These are phyloP conservation scores for Lodderomyces jiufengensis DNA, from an alignment of 1,139 yeast genomes.

Conservation along the genomic window DNA sequence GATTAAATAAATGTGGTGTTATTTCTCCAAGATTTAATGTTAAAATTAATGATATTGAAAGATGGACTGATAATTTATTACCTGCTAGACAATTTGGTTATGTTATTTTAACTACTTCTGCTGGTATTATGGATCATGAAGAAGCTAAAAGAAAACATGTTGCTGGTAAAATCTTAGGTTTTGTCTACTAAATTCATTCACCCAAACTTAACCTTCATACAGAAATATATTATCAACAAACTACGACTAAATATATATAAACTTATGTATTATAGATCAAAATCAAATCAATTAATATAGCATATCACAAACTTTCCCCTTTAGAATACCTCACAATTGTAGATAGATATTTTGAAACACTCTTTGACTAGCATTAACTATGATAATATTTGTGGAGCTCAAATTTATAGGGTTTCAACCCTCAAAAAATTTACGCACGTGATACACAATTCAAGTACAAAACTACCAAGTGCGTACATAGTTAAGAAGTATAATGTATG, in stretches of 20 bases:
- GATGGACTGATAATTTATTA: constrained; percentile 95
- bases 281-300: not conserved
- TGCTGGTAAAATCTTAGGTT: constrained; percentile 96
- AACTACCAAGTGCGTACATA: too few species aligned
- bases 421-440: not conserved
- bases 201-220: too few species aligned
- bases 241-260: not conserved
- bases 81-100: constrained; percentile 99
- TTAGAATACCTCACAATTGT: too few species aligned
- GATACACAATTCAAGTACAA: too few species aligned
- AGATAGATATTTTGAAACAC: too few species aligned
- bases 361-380: too few species aligned
- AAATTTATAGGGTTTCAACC: constrained; percentile 2
- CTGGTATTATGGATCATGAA: constrained; percentile 99
- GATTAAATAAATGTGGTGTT: constrained; percentile 98
- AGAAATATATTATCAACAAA: too few species aligned
- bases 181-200: constrained; percentile 63
- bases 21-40: constrained; percentile 98
- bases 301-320: not conserved
- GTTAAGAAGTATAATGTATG: too few species aligned
- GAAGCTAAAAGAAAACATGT: constrained; percentile 99
- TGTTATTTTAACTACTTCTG: constrained; percentile 96
- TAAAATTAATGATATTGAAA: constrained; percentile 88
- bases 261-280: not conserved
- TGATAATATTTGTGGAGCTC: too few species aligned